Evolutionary conservation across 495 filamentous ascomycete species (phyloP).

Genomic region (Hypoxylon crocopeplum): DNA sequence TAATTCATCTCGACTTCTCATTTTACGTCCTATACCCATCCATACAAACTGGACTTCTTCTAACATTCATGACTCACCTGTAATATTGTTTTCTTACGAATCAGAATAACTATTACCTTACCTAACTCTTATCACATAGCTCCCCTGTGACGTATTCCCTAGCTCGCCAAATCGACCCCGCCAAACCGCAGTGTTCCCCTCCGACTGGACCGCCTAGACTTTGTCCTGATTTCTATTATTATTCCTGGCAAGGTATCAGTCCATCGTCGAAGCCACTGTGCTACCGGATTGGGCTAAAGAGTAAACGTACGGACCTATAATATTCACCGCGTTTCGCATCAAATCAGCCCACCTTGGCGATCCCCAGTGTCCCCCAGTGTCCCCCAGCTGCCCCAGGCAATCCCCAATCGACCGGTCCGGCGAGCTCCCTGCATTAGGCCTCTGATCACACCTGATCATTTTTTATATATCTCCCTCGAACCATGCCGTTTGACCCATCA

Average conservation of each 20-base stretch:
- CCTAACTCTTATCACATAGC: no score
- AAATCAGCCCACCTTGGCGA: constrained; percentile 28
- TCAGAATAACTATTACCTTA: no score
- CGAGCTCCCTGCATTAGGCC: constrained; percentile 6
- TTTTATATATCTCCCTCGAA: constrained; percentile 25
- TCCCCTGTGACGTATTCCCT: constrained; percentile 9
- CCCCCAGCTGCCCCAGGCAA: not conserved
- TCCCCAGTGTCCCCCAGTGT: not conserved
- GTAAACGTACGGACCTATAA: constrained; percentile 29
- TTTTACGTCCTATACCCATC: no score
- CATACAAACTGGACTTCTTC: no score
- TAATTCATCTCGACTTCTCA: no score
- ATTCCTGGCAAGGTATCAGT: constrained; percentile 6
- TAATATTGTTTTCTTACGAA: no score
- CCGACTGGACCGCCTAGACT: constrained; percentile 31
- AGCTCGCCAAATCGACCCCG: constrained; percentile 14
- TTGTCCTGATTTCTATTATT: constrained; percentile 23
- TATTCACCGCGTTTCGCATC: constrained; percentile 29
- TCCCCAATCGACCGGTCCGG: not conserved
- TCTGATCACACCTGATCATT: constrained; percentile 18
- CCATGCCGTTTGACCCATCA: constrained; percentile 39
- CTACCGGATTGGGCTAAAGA: constrained; percentile 12
- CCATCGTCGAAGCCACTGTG: constrained; percentile 1
- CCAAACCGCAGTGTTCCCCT: constrained; percentile 11
- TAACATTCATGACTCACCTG: no score